Conservation (phyloP, 305 asterid species). For the Fraxinus sp. region DNA sequence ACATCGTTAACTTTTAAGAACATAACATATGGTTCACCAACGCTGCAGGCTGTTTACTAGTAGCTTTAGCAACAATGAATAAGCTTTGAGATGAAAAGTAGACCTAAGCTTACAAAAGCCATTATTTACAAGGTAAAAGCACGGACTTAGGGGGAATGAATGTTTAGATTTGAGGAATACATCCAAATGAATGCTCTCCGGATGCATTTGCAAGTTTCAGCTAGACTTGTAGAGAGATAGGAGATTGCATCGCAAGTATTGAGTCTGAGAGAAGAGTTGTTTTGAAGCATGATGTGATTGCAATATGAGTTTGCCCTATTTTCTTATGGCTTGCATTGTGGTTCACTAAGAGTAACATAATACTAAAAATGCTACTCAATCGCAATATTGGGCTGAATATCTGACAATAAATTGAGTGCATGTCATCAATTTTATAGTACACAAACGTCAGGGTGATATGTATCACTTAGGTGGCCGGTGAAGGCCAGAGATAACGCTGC, state of each 20-base stretch:
- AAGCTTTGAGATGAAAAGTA: not conserved
- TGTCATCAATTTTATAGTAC: not conserved
- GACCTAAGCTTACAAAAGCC: not conserved
- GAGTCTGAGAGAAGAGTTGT: not conserved
- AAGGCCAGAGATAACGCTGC: slow-evolving; percentile 7
- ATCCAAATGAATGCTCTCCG: not conserved
- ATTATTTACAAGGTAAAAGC: not conserved
- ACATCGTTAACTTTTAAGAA: not conserved
- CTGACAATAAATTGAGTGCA: not conserved
- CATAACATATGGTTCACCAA: not conserved
- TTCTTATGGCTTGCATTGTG: not conserved
- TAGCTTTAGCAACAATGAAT: not conserved
- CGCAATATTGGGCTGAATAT: not conserved
- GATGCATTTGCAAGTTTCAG: not conserved
- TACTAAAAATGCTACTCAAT: not conserved
- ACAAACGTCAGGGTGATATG: not conserved
- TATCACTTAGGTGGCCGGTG: not conserved
- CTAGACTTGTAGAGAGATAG: not conserved
- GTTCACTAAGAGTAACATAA: not conserved
- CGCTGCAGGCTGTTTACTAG: not conserved
- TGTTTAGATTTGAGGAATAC: not conserved
- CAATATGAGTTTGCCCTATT: not conserved
- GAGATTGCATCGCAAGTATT: not conserved
- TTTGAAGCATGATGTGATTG: not conserved
- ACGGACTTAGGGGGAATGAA: not conserved